Evolutionary conservation across 306 rosid genomes (phyloP).

Genomic region (Vigna nakashimae): DNA sequence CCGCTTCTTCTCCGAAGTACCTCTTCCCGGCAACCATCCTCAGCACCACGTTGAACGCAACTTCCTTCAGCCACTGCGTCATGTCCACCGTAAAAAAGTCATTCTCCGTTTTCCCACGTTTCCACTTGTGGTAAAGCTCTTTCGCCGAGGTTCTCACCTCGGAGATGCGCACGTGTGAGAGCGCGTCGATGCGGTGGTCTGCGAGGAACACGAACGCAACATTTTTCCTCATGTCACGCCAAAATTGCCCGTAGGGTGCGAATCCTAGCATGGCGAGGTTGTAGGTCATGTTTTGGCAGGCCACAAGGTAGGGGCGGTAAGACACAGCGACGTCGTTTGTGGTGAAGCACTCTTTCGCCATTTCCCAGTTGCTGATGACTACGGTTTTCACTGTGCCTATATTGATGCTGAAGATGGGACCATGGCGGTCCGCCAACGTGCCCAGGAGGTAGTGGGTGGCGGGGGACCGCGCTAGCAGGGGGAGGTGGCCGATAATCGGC

Average conservation of each 20-base stretch:
- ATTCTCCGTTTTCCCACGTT: neutral
- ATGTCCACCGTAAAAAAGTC: neutral
- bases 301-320: constrained; percentile 16
- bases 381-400: neutral
- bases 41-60: constrained; percentile 27
- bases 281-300: constrained; percentile 17
- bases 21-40: constrained; percentile 38
- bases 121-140: constrained; percentile 13
- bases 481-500: constrained; percentile 39
- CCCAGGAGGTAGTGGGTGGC: constrained; percentile 22
- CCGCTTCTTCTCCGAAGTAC: constrained; percentile 5
- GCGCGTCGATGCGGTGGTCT: constrained; percentile 8
- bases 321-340: neutral
- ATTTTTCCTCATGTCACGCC: constrained; percentile 27
- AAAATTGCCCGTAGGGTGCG: constrained; percentile 30
- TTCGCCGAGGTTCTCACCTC: constrained; percentile 15
- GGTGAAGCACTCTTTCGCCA: constrained; percentile 36
- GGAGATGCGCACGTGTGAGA: neutral
- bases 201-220: constrained; percentile 1
- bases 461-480: neutral
- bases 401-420: constrained; percentile 32
- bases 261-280: constrained; percentile 20
- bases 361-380: constrained; percentile 3
- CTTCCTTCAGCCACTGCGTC: constrained; percentile 29
- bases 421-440: neutral